phyloP scores from a whole-genome alignment of 192 early-diverging fungal species.

The Coemansia sp. region DNA sequence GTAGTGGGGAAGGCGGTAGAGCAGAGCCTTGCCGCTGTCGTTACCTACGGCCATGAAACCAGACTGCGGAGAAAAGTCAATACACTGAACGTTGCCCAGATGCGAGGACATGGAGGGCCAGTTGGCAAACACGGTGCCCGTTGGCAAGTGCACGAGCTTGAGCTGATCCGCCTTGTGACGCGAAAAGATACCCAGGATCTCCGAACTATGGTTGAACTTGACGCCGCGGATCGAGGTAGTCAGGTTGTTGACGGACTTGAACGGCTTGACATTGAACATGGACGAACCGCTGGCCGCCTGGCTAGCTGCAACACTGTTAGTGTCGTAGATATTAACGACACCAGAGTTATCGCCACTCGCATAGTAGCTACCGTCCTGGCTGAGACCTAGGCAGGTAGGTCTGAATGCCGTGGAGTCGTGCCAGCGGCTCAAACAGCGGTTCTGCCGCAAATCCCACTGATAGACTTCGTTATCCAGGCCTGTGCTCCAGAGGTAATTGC shows the following conservation, averaged over 20 bases:
- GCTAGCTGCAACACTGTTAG: constrained; percentile 1
- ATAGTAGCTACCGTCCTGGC: constrained; percentile 72
- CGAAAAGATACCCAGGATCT: constrained; percentile 80
- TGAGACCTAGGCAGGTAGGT: constrained; percentile 69
- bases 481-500: constrained; percentile 73
- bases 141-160: constrained; percentile 80
- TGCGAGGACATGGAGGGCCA: constrained; percentile 90
- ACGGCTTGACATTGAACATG: constrained; percentile 59
- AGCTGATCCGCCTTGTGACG: constrained; percentile 75
- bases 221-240: constrained; percentile 77
- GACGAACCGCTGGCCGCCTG: constrained; percentile 20
- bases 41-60: constrained; percentile 92
- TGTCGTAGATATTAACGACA: constrained; percentile 89
- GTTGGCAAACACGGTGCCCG: constrained; percentile 82
- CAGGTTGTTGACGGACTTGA: constrained; percentile 81
- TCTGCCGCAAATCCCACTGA: constrained; percentile 81
- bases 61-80: constrained; percentile 90
- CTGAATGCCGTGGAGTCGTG: constrained; percentile 81
- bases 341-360: constrained; percentile 84
- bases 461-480: constrained; percentile 86
- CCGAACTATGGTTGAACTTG: constrained; percentile 84
- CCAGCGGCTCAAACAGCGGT: constrained; percentile 78
- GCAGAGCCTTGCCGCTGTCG: constrained; percentile 82
- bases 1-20: constrained; percentile 79
- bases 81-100: constrained; percentile 74